Base-by-base conservation (phyloP, 1,284 basidiomycete genomes). In the Hortiboletus rubellus region DNA sequence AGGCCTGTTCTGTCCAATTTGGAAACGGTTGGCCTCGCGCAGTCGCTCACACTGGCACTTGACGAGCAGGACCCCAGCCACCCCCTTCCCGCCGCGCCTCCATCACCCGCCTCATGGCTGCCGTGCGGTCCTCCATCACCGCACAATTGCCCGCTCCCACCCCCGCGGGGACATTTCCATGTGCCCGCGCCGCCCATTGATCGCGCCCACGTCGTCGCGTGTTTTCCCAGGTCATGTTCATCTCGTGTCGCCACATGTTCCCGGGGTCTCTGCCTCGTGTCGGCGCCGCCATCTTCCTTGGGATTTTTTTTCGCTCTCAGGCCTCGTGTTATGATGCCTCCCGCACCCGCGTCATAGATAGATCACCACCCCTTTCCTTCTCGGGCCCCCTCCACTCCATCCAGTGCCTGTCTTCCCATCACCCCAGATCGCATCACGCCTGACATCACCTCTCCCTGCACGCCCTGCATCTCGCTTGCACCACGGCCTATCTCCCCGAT, bases 221-320 rank as follows among this genome's bases (percentile, higher is more conserved):
- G 62, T 66, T 45, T 63, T 66, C 61, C 27, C 27, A 27, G 27
- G 27, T 58, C 62, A 62, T 42, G 40, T 3, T 22, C 45, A 44
- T 27, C 60, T n/a, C 17, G 46, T 64, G 58, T 58, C 62, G 64
- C 60, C 62, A 66, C n/a, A 38, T 2, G 17, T 31, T 0, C 7
- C 30, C 44, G 66, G 69, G 67, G 66, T 70, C 66, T 8, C 41
- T 58, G 70, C 67, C 67, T 68, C 67, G 70, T 68, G 67, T 72
- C 68, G 66, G 69, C 68, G 68, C 67, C 63, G 63, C 60, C 58
- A 47, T 59, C 51, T 53, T 53, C 60, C 51, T 49, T 45, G 54
- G 61, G 54, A 31, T 52, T 24, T 52, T 54, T 50, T 46, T 34
- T 18, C n/a, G 27, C 27, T 7, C 10, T 8, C 37, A 38, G n/a